Evolutionary conservation across 176 grass and related monocot species (phyloP), one percentile per base, ranked within the genome.

Genomic region (Avena insularis): DNA sequence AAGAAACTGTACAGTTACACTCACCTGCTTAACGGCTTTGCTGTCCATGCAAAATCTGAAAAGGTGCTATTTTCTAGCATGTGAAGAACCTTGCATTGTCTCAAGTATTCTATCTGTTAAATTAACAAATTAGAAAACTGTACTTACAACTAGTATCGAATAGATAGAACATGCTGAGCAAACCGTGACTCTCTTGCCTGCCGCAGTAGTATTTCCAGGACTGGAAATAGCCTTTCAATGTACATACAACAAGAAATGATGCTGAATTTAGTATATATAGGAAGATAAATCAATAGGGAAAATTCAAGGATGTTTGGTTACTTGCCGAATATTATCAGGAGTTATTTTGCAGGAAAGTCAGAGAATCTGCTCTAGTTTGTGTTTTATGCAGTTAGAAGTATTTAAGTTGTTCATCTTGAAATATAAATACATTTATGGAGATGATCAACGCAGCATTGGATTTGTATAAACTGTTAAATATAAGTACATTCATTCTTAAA

Each of bases 1-100:
- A 97, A 87, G 56, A 98, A 98, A 48, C 86, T 98, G 21, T 98
- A 98, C 75, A 98, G 96, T 70, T 98, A 93, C 76, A 94, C 90
- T 8, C 92, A 93, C 77, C 68, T 98, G 57, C 82, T 98, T 81
- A 98, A 96, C 85, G 93, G 96, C 21, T 98, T 98, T 92, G 89
- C 96, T 53, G 76, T 98, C 47, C 90, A 90, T 82, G 89, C 86
- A 36, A 83, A 90, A 65, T 91, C 96, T 87, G 85, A 94, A 53
- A 78, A 91, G 93, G 96, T 98, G 16, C 64, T 40, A 43, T 60
- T 65, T 60, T 71, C 53, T 85, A 76, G 12, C 16, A 58, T 80
- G 17, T 84, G 6, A 25, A 66, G 65, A 33, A 33, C 8, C 6
- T 43, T 43, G 40, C 15, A 78, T 63, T 49, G 9, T 45, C 51